phyloP scores from a whole-genome alignment of 306 rosid genomes.

The Ormosia emarginata region DNA sequence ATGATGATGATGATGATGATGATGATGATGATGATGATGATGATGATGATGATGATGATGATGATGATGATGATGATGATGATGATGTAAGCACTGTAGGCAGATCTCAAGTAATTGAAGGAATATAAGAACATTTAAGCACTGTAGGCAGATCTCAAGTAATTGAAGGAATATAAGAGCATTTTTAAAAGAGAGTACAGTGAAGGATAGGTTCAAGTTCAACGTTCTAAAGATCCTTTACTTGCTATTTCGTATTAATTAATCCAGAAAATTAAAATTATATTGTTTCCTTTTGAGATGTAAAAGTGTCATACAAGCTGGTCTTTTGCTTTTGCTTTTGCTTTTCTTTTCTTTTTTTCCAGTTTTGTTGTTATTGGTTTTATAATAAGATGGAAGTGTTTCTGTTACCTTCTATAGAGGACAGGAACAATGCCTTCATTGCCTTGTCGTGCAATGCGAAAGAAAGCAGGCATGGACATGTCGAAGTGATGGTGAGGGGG shows the following conservation, averaged over 20 bases:
- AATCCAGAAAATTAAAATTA: neutral
- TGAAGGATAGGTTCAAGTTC: neutral
- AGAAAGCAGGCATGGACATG: slow-evolving; percentile 77
- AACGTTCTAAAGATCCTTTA: neutral
- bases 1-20: no score
- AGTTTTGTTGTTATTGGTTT: neutral
- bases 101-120: neutral
- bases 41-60: no score
- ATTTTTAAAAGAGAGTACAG: no score
- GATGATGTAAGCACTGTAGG: no score
- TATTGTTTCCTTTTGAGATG: neutral
- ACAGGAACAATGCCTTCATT: slow-evolving; percentile 87
- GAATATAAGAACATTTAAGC: neutral
- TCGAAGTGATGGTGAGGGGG: slow-evolving; percentile 83
- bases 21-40: no score
- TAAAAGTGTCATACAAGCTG: neutral
- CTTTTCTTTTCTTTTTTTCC: neutral
- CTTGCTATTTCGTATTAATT: neutral
- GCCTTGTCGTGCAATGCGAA: slow-evolving; percentile 70
- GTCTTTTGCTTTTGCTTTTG: neutral
- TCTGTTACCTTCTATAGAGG: slow-evolving; percentile 54
- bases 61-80: no score
- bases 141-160: neutral
- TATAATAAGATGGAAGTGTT: neutral
- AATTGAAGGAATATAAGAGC: neutral